Evolutionary conservation across 768 basidiomycete genomes (phyloP), one percentile per base, ranked within the genome.

Genomic region (Calocera viscosa): DNA sequence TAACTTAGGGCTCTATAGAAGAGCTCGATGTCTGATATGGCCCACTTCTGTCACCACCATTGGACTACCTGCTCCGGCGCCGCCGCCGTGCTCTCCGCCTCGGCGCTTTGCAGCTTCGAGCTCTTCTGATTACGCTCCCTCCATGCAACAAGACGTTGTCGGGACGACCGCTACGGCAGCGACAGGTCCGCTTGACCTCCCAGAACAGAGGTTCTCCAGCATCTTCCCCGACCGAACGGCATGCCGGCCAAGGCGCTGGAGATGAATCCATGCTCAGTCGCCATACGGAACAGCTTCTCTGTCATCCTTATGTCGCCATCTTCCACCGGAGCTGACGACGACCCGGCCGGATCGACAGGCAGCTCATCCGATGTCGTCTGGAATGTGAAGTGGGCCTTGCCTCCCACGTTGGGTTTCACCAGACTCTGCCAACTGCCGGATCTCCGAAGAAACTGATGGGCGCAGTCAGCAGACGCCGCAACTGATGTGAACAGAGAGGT

Each of bases 201-300:
- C 16, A 60, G 30, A 8, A 60, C 53, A 26, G 53, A 60, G 14
- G 53, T 60, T 30, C 53, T 60, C 53, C 53, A 60, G 30, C 53
- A 60, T 28, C 53, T 26, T 32, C 53, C 53, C 8, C 53, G 53
- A 16, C 26, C 53, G 5, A 32, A 11, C 5, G 53, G 53, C 53
- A 60, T 60, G 8, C 53, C 53, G 14, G 53, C 26, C 53, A 60
- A 16, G 5, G 53, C 24, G 19, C 30, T 60, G 26, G 53, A 60
- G 11, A 74, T 71, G 68, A 84, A 81, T 10, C 84, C 84, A 66
- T 83, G 83, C 72, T 85, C 84, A 65, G 82, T 85, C 12, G 77
- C 77, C 1, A 78, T 81, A n/a, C 82, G 64, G 53, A 85, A 85
- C 0, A 70, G 69, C 22, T 77, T 71, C 0, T 72, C 66, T 16